Base-by-base conservation (phyloP, 139 green algal genomes). In the Diplosphaera chodatii region DNA sequence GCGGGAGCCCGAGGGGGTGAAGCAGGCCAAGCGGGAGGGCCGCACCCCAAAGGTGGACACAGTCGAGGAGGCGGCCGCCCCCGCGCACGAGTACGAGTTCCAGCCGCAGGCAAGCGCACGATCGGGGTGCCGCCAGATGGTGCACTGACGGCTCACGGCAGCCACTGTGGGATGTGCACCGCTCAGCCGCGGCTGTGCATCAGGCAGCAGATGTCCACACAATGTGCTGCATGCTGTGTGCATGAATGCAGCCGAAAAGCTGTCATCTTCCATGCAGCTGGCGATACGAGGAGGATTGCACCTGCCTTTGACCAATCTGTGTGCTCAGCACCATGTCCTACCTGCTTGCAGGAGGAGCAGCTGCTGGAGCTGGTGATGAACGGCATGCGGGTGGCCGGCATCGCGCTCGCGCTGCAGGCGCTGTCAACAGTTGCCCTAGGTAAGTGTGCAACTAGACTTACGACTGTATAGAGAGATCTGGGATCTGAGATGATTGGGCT, bases 291-390 rank as follows among this genome's bases (percentile, higher is more conserved):
- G n/a, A n/a, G n/a, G n/a, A n/a, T n/a, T n/a, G n/a, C n/a, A n/a
- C n/a, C n/a, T n/a, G n/a, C n/a, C n/a, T n/a, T n/a, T n/a, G n/a
- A n/a, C n/a, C n/a, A n/a, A n/a, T n/a, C n/a, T n/a, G n/a, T n/a
- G n/a, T n/a, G n/a, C n/a, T n/a, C n/a, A n/a, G n/a, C n/a, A n/a
- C n/a, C 37, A 48, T 10, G 10, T 20, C 37, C 37, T 10, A 10
- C 6, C 6, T 10, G 37, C 6, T 48, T 48, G 6, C 59, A 63
- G 59, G 69, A 74, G 69, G 69, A 63, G 32, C n/a, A 63, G 56
- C 37, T 74, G 22, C 59, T 74, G 69, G 59, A 74, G 33, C 56
- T 74, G 59, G 69, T 74, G 32, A 74, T 74, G 69, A 63, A 74
- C 31, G 27, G 25, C 69, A 74, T 74, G 69, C 69, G 69, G 29